These are phyloP conservation scores for Onygena corvina DNA, from an alignment of 2,329 filamentous ascomycete species.

Conservation along the genomic window DNA sequence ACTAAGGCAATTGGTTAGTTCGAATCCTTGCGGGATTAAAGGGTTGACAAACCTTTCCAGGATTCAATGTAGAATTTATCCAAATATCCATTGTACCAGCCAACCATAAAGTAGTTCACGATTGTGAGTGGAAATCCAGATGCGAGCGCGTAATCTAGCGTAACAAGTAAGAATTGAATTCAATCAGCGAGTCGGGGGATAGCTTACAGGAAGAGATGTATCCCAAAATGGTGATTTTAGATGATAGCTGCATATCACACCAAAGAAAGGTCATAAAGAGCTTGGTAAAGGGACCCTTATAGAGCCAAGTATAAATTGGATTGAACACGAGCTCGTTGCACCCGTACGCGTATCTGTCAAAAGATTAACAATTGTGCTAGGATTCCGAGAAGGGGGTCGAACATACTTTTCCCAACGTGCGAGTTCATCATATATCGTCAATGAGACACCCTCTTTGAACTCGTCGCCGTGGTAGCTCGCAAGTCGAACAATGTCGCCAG, in stretches of 20 bases:
- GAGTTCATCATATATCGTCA: slow-evolving; percentile 75
- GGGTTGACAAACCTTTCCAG: slow-evolving; percentile 49
- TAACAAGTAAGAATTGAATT: slow-evolving; percentile 5
- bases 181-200: not conserved
- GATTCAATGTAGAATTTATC: slow-evolving; percentile 57
- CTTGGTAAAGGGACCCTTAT: slow-evolving; percentile 63
- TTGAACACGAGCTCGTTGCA: slow-evolving; percentile 75
- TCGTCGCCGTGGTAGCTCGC: slow-evolving; percentile 56
- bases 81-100: slow-evolving; percentile 56
- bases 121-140: slow-evolving; percentile 55
- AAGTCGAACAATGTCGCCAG: slow-evolving; percentile 55
- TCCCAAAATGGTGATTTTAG: slow-evolving; percentile 59
- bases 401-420: slow-evolving; percentile 71
- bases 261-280: slow-evolving; percentile 63
- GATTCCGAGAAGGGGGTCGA: slow-evolving; percentile 25
- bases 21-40: not conserved
- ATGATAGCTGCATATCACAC: slow-evolving; percentile 48
- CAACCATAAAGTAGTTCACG: slow-evolving; percentile 59
- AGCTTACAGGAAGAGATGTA: slow-evolving; percentile 51
- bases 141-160: slow-evolving; percentile 53
- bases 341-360: slow-evolving; percentile 49
- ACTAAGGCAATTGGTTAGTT: slow-evolving; percentile 9
- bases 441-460: slow-evolving; percentile 69
- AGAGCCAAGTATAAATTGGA: slow-evolving; percentile 60
- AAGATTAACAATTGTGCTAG: slow-evolving; percentile 6